Conservation (phyloP, 352 stramenopile species). For the Globisporangium radiosum region DNA sequence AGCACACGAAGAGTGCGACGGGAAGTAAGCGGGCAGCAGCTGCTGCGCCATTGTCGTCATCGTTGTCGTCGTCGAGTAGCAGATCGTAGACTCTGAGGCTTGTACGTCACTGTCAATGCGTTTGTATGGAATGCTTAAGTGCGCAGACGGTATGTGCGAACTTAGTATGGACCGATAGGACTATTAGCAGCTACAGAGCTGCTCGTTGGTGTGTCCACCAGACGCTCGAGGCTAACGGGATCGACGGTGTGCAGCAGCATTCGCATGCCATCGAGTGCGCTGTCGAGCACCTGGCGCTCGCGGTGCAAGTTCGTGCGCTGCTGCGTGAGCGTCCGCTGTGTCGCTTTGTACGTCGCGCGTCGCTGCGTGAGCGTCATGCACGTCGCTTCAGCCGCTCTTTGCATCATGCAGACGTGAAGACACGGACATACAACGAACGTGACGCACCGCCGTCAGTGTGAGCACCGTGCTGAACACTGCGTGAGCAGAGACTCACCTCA, state of each 20-base stretch:
- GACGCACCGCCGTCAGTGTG: not conserved
- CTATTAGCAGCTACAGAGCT: too few relatives aligned
- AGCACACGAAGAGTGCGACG: conserved; percentile 14
- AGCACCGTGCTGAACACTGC: too few relatives aligned
- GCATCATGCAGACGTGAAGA: not conserved
- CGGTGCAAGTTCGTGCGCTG: conserved; percentile 19
- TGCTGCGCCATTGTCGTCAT: not conserved
- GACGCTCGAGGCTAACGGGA: conserved; percentile 14
- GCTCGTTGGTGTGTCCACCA: not conserved
- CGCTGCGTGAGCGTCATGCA: conserved; percentile 3
- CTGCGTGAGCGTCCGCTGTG: conserved; percentile 3
- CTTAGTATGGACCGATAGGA: too few relatives aligned
- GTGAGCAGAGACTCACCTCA: not conserved
- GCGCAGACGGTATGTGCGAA: too few relatives aligned
- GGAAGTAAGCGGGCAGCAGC: conserved; percentile 12
- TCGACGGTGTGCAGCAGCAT: conserved; percentile 38
- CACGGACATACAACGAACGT: too few relatives aligned
- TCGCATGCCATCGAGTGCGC: conserved; percentile 31
- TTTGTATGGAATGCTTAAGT: too few relatives aligned
- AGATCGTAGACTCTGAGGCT: not conserved
- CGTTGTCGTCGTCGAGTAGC: not conserved
- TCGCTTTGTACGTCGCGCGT: conserved; percentile 8
- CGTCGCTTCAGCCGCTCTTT: conserved; percentile 8
- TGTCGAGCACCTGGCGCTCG: conserved; percentile 28
- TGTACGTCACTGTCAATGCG: too few relatives aligned